phyloP scores from a whole-genome alignment of 768 basidiomycete species.

The Tylopilus subfusipes region DNA sequence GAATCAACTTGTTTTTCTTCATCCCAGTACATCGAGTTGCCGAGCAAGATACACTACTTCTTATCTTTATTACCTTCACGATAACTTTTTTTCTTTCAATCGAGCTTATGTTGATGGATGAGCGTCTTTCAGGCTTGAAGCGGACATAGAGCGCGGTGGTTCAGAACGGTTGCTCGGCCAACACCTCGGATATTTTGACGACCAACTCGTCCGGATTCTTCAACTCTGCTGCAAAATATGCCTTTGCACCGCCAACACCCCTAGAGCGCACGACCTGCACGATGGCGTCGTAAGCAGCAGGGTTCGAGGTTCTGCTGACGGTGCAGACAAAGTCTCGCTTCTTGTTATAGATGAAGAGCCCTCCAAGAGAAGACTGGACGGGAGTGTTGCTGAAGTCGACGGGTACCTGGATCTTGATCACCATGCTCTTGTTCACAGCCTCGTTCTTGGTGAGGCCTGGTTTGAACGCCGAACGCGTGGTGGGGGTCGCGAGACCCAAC shows the following conservation, averaged over 20 bases:
- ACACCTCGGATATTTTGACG: slow-evolving; percentile 48
- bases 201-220: slow-evolving; percentile 44
- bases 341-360: slow-evolving; percentile 48
- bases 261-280: slow-evolving; percentile 37
- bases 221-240: slow-evolving; percentile 54
- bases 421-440: slow-evolving; percentile 36
- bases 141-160: not conserved
- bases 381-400: slow-evolving; percentile 12
- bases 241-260: slow-evolving; percentile 44
- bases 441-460: slow-evolving; percentile 21
- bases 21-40: not conserved
- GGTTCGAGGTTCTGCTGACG: slow-evolving; percentile 32
- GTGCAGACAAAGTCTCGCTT: slow-evolving; percentile 51
- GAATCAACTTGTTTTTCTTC: not conserved
- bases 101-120: not conserved
- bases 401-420: slow-evolving; percentile 56
- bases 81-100: not conserved
- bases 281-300: slow-evolving; percentile 41
- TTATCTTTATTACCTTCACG: not conserved
- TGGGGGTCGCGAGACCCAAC: slow-evolving; percentile 27
- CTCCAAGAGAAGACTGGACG: slow-evolving; percentile 10
- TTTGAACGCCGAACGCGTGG: slow-evolving; percentile 15
- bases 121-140: not conserved
- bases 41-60: not conserved
- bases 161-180: slow-evolving; percentile 57